Percentiles rank a stretch among this genome's conserved stretches.
Evolutionary conservation across 805 yeast genomes (phyloP).

Genomic region (Lipomyces mesembrius): DNA sequence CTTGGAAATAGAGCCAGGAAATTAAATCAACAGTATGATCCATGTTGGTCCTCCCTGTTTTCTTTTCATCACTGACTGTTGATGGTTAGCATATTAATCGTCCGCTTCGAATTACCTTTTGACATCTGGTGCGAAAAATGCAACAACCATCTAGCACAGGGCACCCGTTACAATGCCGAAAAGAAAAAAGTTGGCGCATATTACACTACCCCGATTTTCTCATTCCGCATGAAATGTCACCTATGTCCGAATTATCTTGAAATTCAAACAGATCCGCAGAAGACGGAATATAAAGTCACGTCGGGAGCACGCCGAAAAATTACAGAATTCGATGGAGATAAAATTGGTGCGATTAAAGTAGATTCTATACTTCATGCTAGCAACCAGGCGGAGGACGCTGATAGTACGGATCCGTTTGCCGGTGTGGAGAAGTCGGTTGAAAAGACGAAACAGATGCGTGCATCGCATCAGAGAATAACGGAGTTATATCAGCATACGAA

Average conservation of each 20-base stretch:
- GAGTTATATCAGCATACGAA: constrained; percentile 32
- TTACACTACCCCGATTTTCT: constrained; percentile 43
- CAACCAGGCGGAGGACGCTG: background rate
- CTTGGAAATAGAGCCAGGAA: constrained; percentile 42
- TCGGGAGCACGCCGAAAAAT: constrained; percentile 39
- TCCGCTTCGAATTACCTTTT: constrained; percentile 45
- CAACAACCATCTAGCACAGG: constrained; percentile 40
- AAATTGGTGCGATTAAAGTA: constrained; percentile 11
- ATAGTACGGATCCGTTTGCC: constrained; percentile 36
- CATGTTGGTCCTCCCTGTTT: background rate
- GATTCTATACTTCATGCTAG: background rate
- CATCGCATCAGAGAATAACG: constrained; percentile 27
- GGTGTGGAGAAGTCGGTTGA: constrained; percentile 31
- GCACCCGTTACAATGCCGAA: constrained; percentile 45
- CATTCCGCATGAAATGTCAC: constrained; percentile 43
- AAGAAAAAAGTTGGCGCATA: constrained; percentile 43
- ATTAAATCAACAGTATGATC: constrained; percentile 34
- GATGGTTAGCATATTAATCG: constrained; percentile 35
- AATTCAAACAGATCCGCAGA: constrained; percentile 45
- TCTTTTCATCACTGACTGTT: background rate
- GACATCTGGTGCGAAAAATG: constrained; percentile 42
- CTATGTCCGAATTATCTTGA: constrained; percentile 40
- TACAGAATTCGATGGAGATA: constrained; percentile 28
- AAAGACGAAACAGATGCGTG: constrained; percentile 13
- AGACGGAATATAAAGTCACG: constrained; percentile 39